Evolutionary conservation across 139 green algal genomes (phyloP), one percentile per base, ranked within the genome.

Genomic region (Tetradesmus lagerheimii): DNA sequence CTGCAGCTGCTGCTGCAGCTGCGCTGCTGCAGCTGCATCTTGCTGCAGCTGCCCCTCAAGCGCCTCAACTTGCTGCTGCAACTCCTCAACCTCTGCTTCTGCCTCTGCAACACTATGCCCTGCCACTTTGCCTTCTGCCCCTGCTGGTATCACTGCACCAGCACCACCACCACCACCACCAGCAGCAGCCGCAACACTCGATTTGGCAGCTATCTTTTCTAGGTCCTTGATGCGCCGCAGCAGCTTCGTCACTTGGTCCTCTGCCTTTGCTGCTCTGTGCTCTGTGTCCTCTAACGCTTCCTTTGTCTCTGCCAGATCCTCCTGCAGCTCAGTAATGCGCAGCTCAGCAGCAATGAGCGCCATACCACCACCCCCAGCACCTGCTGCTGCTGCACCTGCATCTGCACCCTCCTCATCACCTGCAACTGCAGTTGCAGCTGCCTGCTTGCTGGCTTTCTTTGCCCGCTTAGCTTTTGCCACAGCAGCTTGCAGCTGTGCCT

Each of bases 361-460:
- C 79, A 38, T 25, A 71, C 29, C 82, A 57, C 62, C 47, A 53
- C 53, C 47, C 34, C 37, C 82, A 80, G 31, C 15, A 35, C 2
- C 25, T 83, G 75, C 74, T 66, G 50, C 82, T 50, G n/a, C 39
- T 87, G 47, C 53, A 74, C 34, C 62, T 29, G 25, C 64, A 11
- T 25, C 29, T 77, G 81, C 50, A 87, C 77, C 34, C 18, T 23
- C 31, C 8, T 23, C 81, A 25, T 38, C 47, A 43, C 8, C 50
- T 29, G 50, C 83, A 80, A 16, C 35, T 31, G 37, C 83, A 75
- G 38, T 53, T 88, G 82, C 64, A 62, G 62, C 25, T 45, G 64
- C 62, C 18, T 39, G 38, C 12, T 34, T 77, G 53, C 43, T 86
- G 80, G n/a, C 25, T n/a, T 43, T 37, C 45, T 74, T 38, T 1